phyloP scores from a whole-genome alignment of 371 early-diverging fungal species.

The Massospora cicadina region DNA sequence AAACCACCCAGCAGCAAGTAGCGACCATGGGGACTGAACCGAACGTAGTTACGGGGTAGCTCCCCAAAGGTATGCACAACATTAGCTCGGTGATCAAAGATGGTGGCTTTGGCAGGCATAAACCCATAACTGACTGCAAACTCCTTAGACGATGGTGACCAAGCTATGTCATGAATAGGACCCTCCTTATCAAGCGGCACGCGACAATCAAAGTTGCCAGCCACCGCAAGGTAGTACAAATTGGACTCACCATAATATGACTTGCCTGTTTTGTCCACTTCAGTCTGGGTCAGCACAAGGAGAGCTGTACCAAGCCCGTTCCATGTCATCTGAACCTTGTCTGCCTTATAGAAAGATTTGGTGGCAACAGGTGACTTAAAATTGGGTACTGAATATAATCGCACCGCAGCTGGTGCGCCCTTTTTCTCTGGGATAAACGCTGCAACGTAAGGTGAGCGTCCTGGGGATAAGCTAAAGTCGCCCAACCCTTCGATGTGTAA shows the following conservation, averaged over 20 bases:
- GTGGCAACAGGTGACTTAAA: constrained; percentile 53
- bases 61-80: constrained; percentile 68
- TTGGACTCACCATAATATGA: constrained; percentile 95
- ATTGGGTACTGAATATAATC: constrained; percentile 59
- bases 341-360: constrained; percentile 89
- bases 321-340: constrained; percentile 81
- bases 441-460: constrained; percentile 60
- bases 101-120: constrained; percentile 80
- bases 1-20: constrained; percentile 78
- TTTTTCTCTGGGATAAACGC: constrained; percentile 77
- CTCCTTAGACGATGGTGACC: constrained; percentile 88
- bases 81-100: constrained; percentile 80
- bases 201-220: constrained; percentile 84
- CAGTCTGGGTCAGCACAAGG: constrained; percentile 80
- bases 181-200: constrained; percentile 75
- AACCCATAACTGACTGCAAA: constrained; percentile 88
- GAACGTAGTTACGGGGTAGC: constrained; percentile 70
- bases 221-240: constrained; percentile 74
- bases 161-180: constrained; percentile 87
- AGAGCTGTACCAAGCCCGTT: constrained; percentile 79
- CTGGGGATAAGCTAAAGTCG: constrained; percentile 77
- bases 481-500: constrained; percentile 61
- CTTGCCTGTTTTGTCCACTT: constrained; percentile 85
- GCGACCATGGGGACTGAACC: constrained; percentile 78
- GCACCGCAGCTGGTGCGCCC: constrained; percentile 61